phyloP scores from a whole-genome alignment of 1,284 basidiomycete species.

The Thelephora terrestris region DNA sequence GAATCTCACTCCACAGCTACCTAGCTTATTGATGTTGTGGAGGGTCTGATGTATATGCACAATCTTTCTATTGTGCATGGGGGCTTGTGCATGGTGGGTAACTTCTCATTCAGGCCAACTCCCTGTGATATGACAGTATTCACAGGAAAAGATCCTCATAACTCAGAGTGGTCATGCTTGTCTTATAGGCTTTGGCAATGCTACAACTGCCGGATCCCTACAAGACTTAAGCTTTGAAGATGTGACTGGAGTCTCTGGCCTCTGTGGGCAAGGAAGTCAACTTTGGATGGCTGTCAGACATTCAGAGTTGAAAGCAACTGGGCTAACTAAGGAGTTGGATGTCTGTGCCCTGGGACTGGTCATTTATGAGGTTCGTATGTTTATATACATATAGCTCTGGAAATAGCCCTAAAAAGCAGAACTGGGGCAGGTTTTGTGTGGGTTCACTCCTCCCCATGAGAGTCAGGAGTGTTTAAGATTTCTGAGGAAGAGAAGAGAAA shows the following conservation, averaged over 20 bases:
- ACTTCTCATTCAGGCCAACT: background rate
- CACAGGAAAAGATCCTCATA: conserved; percentile 5
- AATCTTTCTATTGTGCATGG: conserved; percentile 3
- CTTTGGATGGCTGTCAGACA: too few relatives aligned
- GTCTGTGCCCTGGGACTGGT: conserved; percentile 3
- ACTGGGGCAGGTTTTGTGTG: too few relatives aligned
- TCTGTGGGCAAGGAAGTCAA: too few relatives aligned
- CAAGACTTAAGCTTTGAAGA: too few relatives aligned
- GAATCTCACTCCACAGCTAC: background rate
- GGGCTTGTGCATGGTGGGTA: conserved; percentile 3
- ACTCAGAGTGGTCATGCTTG: conserved; percentile 1
- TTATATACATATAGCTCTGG: too few relatives aligned
- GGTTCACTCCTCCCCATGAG: too few relatives aligned
- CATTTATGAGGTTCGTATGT: conserved; percentile 2
- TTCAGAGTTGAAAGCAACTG: too few relatives aligned
- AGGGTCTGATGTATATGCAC: conserved; percentile 5
- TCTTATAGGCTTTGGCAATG: conserved; percentile 5
- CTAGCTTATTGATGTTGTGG: conserved; percentile 4
- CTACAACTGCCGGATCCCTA: background rate
- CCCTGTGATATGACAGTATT: background rate
- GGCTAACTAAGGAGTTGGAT: background rate
- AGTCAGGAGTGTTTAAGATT: too few relatives aligned
- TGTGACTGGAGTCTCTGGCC: too few relatives aligned
- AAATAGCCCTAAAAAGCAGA: too few relatives aligned
- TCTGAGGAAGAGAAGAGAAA: too few relatives aligned